Percentiles rank a stretch among this genome's conserved stretches.
phyloP scores from a whole-genome alignment of 1,284 basidiomycete species.

The Cryptococcus jaspeensis region DNA sequence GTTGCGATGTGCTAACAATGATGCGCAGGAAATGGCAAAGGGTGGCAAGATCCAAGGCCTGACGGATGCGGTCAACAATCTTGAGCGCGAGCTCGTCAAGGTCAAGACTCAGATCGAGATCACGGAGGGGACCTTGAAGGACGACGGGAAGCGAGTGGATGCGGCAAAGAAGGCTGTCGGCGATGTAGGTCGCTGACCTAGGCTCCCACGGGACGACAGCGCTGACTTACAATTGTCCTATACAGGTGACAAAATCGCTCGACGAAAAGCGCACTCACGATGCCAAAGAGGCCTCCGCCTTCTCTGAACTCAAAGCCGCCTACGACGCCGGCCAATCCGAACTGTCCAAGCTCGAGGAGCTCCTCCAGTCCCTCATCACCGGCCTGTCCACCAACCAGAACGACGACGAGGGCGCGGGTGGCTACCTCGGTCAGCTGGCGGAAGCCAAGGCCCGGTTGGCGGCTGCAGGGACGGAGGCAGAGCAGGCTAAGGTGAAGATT shows the following conservation, averaged over 20 bases:
- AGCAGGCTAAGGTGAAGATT: constrained; percentile 78
- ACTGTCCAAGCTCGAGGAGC: constrained; percentile 77
- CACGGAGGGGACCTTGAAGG: constrained; percentile 70
- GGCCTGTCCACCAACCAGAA: constrained; percentile 74
- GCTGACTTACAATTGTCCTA: neutral
- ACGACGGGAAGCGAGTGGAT: constrained; percentile 70
- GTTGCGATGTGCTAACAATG: neutral
- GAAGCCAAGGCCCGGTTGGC: constrained; percentile 76
- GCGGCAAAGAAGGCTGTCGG: constrained; percentile 61
- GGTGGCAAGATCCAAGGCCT: constrained; percentile 77
- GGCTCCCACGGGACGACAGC: neutral
- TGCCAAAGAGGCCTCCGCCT: constrained; percentile 50
- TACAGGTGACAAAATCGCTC: constrained; percentile 61
- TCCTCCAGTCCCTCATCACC: constrained; percentile 92
- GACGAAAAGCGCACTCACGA: constrained; percentile 63
- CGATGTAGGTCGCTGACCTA: constrained; percentile 57
- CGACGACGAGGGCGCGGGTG: constrained; percentile 65
- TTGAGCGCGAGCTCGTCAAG: constrained; percentile 85
- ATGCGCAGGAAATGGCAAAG: constrained; percentile 59
- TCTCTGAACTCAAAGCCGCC: constrained; percentile 57
- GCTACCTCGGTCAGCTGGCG: constrained; percentile 94
- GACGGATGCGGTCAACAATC: constrained; percentile 71
- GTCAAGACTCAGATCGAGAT: constrained; percentile 84
- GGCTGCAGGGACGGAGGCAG: constrained; percentile 77
- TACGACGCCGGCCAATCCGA: constrained; percentile 66